Percentiles rank a stretch among this genome's conserved stretches.
phyloP scores from a whole-genome alignment of 2,329 filamentous ascomycete genomes.

The Chrysoporthe austroafricana region DNA sequence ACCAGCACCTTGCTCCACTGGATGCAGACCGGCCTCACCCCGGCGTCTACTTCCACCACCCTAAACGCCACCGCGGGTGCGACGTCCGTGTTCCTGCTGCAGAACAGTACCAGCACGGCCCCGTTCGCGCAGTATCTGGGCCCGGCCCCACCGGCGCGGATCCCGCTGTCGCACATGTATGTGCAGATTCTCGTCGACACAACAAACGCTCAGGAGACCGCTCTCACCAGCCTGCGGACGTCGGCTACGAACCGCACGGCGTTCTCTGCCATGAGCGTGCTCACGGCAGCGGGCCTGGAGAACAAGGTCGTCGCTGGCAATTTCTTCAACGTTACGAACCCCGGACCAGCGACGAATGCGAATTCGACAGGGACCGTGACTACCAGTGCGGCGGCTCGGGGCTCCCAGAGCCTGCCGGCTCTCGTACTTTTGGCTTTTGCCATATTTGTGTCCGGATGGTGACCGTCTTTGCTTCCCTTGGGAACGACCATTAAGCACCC shows the following conservation, averaged over 20 bases:
- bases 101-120: conserved; percentile 36
- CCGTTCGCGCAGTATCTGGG: conserved; percentile 40
- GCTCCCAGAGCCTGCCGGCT: conserved; percentile 17
- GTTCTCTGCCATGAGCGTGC: conserved; percentile 39
- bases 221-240: conserved; percentile 34
- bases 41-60: conserved; percentile 32
- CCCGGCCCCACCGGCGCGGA: conserved; percentile 43
- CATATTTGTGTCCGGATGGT: not conserved
- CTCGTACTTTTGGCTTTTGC: conserved; percentile 15
- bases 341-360: conserved; percentile 34
- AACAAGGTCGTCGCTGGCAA: conserved; percentile 42
- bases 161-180: conserved; percentile 46
- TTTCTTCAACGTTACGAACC: conserved; percentile 45
- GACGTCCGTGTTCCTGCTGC: conserved; percentile 38
- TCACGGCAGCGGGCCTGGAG: conserved; percentile 38
- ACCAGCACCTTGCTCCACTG: conserved; percentile 48
- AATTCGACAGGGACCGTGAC: not conserved
- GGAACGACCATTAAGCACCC: too few relatives aligned
- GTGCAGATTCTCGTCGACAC: conserved; percentile 46
- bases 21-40: conserved; percentile 46
- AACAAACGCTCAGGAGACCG: conserved; percentile 33
- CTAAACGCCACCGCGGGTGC: conserved; percentile 37
- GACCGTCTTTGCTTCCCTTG: not conserved
- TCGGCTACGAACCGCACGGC: conserved; percentile 38
- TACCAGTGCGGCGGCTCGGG: conserved; percentile 11